Percentiles rank a stretch among this genome's conserved stretches.
Conservation (phyloP, 2,329 filamentous ascomycete species). For the Pseudogymnoascus sp. region DNA sequence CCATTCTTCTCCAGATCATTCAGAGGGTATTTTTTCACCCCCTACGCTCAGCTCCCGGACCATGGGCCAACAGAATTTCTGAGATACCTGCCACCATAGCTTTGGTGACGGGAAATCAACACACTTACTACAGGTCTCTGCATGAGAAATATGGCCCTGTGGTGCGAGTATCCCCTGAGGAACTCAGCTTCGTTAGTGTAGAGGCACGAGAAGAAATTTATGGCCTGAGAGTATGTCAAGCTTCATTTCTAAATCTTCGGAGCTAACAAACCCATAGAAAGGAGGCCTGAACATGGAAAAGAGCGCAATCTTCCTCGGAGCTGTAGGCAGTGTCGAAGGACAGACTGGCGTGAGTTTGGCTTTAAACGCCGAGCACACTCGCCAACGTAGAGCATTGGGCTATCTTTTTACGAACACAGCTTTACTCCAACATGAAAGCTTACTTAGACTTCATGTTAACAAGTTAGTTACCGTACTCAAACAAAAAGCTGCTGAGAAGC, state of each 20-base stretch:
- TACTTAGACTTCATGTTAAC: neutral
- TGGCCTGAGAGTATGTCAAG: constrained; percentile 9
- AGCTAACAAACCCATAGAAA: neutral
- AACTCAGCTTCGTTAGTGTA: constrained; percentile 29
- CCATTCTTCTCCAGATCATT: neutral
- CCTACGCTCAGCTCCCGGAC: neutral
- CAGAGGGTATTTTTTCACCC: neutral
- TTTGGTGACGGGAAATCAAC: neutral
- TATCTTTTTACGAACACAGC: neutral
- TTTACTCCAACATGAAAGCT: neutral
- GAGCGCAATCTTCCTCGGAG: neutral
- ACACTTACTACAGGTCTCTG: constrained; percentile 6
- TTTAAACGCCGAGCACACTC: neutral
- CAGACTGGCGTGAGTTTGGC: neutral
- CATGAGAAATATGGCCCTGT: constrained; percentile 28
- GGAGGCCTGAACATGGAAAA: neutral
- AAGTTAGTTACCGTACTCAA: neutral
- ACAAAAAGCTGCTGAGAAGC: neutral
- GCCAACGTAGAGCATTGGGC: neutral
- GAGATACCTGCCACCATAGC: neutral
- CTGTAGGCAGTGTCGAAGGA: neutral
- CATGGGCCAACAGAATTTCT: neutral
- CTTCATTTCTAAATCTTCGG: neutral
- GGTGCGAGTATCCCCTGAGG: constrained; percentile 29
- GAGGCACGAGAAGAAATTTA: constrained; percentile 28